Base-by-base conservation (phyloP, 2,329 filamentous ascomycete genomes). In the Ophiostoma quercus region DNA sequence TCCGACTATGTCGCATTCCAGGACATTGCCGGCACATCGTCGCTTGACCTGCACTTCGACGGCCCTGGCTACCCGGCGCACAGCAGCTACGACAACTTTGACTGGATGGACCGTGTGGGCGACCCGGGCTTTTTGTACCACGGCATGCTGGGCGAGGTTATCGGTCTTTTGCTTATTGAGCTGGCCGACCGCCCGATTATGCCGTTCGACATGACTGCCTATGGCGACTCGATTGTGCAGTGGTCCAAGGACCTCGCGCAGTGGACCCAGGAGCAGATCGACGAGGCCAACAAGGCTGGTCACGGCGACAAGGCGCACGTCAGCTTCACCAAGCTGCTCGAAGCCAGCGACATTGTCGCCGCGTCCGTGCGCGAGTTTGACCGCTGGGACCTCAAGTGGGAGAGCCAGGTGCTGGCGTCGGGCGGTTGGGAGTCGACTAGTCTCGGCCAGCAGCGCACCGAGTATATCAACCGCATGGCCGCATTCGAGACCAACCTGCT, bases 1-100 rank as follows among this genome's bases (percentile, higher is more conserved):
- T 90, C 92, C 74, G 95, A 98, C 79, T 95, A 92, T 75, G 90
- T 93, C 2, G 88, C 93, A 1, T 99, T 98, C 78, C 94, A 96
- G 79, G 87, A 94, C 77, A 91, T 98, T 67, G 92, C 92, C 0
- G 95, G 95, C 68, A 93, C 89, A 8, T 94, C 92, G 63, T 94
- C 91, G 12, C 83, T 99, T 70, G 93, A 98, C 77, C 87, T 99
- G 73, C 85, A 87, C 37, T 98, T 99, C 76, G 70, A 66, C 34
- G 71, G 69, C 51, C 67, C 72, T 12, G 70, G 68, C 41, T 70
- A 69, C 54, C 92, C 94, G 0, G 88, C 89, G 68, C 89, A 93
- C 78, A 94, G 90, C 71, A 95, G 91, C 79, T 96, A 96, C 79
- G 94, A 98, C 77, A 96, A 88, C 69, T 94, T 91, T 75, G 90